Conservation (phyloP, 768 basidiomycete genomes). For the Ramaria sp. region DNA sequence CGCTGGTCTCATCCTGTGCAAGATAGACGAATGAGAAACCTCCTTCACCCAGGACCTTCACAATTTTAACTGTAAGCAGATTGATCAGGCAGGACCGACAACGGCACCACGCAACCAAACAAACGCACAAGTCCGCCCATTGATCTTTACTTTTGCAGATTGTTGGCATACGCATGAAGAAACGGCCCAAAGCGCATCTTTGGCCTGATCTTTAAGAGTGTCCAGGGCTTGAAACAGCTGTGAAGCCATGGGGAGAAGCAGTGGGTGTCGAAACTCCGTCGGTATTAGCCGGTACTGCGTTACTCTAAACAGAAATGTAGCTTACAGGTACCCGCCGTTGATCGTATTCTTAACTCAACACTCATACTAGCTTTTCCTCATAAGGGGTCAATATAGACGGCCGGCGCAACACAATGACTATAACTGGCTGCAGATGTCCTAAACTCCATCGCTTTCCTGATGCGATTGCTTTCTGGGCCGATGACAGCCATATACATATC, state of each 20-base stretch:
- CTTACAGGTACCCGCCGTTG: too few species aligned
- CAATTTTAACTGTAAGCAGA: slow-evolving; percentile 56
- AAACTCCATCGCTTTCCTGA: too few species aligned
- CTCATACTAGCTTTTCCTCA: too few species aligned
- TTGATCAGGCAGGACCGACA: neutral
- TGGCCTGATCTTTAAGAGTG: slow-evolving; percentile 58
- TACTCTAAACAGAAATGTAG: too few species aligned
- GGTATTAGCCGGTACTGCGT: too few species aligned
- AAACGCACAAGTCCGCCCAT: slow-evolving; percentile 80
- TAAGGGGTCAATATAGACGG: too few species aligned
- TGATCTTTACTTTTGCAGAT: slow-evolving; percentile 86
- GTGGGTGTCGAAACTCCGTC: too few species aligned
- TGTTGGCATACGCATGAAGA: slow-evolving; percentile 74
- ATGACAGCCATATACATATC: too few species aligned
- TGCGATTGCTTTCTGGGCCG: too few species aligned
- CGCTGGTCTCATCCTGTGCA: slow-evolving; percentile 77
- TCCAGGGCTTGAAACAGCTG: slow-evolving; percentile 35
- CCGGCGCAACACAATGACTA: too few species aligned
- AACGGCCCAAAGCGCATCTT: slow-evolving; percentile 74
- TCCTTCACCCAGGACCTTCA: slow-evolving; percentile 91
- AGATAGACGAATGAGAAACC: slow-evolving; percentile 90
- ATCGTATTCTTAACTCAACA: too few species aligned
- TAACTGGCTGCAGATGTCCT: too few species aligned
- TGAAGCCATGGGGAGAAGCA: slow-evolving; percentile 18
- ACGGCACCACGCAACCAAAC: neutral